Conservation (phyloP, 495 filamentous ascomycete genomes). For the Hypoxylon perforatum region DNA sequence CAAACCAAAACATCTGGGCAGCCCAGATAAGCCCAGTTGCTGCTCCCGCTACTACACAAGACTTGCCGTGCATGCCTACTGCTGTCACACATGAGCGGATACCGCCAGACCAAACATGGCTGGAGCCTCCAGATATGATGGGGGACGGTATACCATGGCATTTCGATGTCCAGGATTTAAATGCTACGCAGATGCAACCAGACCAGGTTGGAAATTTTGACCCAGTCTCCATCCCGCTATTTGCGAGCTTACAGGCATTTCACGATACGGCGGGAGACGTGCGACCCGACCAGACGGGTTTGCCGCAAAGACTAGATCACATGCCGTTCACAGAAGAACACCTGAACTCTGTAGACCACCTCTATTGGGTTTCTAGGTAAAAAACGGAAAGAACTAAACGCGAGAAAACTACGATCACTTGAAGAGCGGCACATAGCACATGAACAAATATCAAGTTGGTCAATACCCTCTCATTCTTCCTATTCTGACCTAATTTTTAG, state of each 20-base stretch:
- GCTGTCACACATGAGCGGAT: constrained; percentile 6
- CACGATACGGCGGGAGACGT: constrained; percentile 2
- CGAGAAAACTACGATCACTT: constrained; percentile 10
- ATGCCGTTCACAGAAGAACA: constrained; percentile 4
- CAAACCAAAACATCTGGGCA: constrained; percentile 9
- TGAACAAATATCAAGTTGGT: constrained; percentile 17
- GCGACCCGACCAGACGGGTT: constrained; percentile 10
- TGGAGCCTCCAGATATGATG: constrained; percentile 13
- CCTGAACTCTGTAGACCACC: constrained; percentile 6
- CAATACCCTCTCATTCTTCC: constrained; percentile 18
- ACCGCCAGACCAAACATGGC: constrained; percentile 17
- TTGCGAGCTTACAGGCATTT: constrained; percentile 11
- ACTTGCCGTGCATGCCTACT: constrained; percentile 12
- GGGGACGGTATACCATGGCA: constrained; percentile 6
- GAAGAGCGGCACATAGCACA: constrained; percentile 4
- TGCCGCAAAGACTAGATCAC: constrained; percentile 14
- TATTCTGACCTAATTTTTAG: background rate
- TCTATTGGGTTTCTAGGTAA: constrained; percentile 11
- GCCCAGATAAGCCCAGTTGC: constrained; percentile 2
- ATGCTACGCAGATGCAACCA: constrained; percentile 13
- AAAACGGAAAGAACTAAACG: constrained; percentile 2
- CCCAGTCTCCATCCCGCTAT: constrained; percentile 7
- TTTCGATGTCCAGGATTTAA: constrained; percentile 14
- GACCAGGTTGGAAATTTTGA: constrained; percentile 9
- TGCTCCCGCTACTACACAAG: constrained; percentile 10